Base-by-base conservation (phyloP, 768 basidiomycete genomes). In the Grammothele lineata region DNA sequence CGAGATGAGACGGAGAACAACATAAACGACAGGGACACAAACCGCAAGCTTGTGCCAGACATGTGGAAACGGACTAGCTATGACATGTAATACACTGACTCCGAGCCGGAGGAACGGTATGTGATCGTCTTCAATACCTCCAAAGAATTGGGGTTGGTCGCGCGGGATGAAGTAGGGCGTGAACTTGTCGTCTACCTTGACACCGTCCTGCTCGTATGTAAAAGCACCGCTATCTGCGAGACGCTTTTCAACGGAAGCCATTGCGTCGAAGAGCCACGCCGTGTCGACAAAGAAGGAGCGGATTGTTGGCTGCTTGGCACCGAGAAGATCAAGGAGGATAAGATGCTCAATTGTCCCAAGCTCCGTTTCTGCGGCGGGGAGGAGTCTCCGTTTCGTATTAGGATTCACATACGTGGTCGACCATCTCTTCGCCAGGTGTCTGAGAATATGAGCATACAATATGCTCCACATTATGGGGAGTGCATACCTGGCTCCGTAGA, bases 361-460 rank as follows among this genome's bases (percentile, higher is more conserved):
- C 51, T 86, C 78, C 0, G 83, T 89, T 35, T 73, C 65, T 37
- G 74, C 48, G 44, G 59, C 42, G 51, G 67, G 40, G 43, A 82
- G 65, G 7, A 84, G 62, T 43, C 83, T 74, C 44, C 85, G 78
- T 55, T 83, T 75, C 3, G 69, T 63, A 47, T 83, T 72, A 5
- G 85, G 79, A 4, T 75, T 62, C 23, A 85, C 66, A 61, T 83
- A 90, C 1, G 82, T 78, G 1, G 75, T 70, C 12, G 76, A 72
- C 96, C 96, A 98, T 62, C 80, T 81, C 44, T 85, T 71, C 4
- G 94, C 92, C 17, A 99, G 78, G 68, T 99, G 92, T 55, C 93
- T 94, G 55, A 15, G 39, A 18, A 23, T 5, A 43, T 57, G n/a
- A 43, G 44, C 5, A 48, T 45, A 23, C 19, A n/a, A 17, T 17